Conservation (phyloP, 2,329 filamentous ascomycete species). For the Thielaviopsis ethacetica region DNA sequence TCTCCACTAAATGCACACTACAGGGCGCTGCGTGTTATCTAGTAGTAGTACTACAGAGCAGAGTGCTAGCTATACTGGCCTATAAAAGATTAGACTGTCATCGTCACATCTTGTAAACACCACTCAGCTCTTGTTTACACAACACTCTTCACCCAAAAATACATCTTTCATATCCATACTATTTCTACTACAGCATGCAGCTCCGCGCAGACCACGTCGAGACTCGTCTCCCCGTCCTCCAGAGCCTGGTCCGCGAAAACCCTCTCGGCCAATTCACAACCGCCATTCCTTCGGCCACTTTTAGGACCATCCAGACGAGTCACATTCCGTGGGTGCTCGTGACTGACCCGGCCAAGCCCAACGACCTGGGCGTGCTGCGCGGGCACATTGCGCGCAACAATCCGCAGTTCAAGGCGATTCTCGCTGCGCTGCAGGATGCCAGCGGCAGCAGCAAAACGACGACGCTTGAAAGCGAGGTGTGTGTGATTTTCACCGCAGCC, state of each 20-base stretch:
- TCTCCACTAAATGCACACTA: too few species aligned
- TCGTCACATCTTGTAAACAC: too few species aligned
- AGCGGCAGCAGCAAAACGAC: constrained; percentile 13
- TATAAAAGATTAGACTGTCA: too few species aligned
- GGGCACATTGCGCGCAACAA: constrained; percentile 48
- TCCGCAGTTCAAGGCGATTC: constrained; percentile 45
- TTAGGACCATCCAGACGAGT: constrained; percentile 37
- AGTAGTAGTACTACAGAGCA: too few species aligned
- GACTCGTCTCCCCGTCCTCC: constrained; percentile 28
- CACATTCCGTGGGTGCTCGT: constrained; percentile 47
- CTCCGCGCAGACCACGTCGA: constrained; percentile 39
- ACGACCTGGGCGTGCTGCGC: constrained; percentile 30
- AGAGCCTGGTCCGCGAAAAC: constrained; percentile 39
- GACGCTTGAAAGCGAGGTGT: constrained; percentile 34
- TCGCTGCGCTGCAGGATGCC: constrained; percentile 24
- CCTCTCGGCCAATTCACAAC: constrained; percentile 48
- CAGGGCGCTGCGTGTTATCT: too few species aligned
- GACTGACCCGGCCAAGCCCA: constrained; percentile 24
- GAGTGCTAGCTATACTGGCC: too few species aligned
- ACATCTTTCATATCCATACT: too few species aligned
- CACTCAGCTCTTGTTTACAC: too few species aligned
- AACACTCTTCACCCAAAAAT: too few species aligned
- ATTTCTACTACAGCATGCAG: constrained; percentile 38
- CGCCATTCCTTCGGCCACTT: constrained; percentile 32
- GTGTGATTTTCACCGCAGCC: constrained; percentile 43